These are phyloP conservation scores for Decorospora gaudefroyi DNA, from an alignment of 2,329 filamentous ascomycete genomes.

Conservation along the genomic window DNA sequence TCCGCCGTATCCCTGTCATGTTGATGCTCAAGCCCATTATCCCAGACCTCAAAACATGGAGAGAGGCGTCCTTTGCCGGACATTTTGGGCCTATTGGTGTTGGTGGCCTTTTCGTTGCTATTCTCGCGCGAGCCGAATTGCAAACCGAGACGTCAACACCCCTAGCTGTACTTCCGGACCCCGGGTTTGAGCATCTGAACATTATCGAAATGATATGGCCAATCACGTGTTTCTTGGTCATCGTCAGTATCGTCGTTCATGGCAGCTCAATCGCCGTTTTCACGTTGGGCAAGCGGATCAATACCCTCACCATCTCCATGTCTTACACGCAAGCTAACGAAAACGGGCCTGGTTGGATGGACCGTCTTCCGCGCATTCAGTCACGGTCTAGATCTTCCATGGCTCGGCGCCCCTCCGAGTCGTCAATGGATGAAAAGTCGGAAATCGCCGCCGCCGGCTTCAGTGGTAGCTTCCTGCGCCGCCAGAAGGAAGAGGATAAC, in stretches of 20 bases:
- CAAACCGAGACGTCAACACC: slow-evolving; percentile 78
- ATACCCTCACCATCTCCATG: slow-evolving; percentile 91
- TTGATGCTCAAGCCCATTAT: slow-evolving; percentile 86
- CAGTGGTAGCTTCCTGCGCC: slow-evolving; percentile 78
- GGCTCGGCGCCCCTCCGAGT: slow-evolving; percentile 63
- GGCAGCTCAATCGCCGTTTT: slow-evolving; percentile 99
- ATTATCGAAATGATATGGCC: slow-evolving; percentile 92
- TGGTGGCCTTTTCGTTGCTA: slow-evolving; percentile 92
- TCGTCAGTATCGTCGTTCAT: slow-evolving; percentile 91
- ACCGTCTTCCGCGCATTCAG: slow-evolving; percentile 78
- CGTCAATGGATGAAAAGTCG: slow-evolving; percentile 61
- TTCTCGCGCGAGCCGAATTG: slow-evolving; percentile 88
- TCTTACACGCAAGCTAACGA: slow-evolving; percentile 92
- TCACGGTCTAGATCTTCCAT: slow-evolving; percentile 81
- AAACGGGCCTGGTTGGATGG: slow-evolving; percentile 93
- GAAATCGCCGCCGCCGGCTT: slow-evolving; percentile 67
- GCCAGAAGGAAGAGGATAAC: slow-evolving; percentile 75
- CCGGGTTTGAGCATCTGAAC: slow-evolving; percentile 64
- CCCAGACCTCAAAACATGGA: slow-evolving; percentile 97
- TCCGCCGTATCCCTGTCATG: slow-evolving; percentile 96
- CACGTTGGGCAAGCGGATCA: slow-evolving; percentile 96
- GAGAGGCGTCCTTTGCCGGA: slow-evolving; percentile 92
- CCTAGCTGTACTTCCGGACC: slow-evolving; percentile 63
- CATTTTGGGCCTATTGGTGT: slow-evolving; percentile 98
- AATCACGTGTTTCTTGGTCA: slow-evolving; percentile 90